Evolutionary conservation across 2,329 filamentous ascomycete species (phyloP), one percentile per base, ranked within the genome.

Genomic region (Xylaria digitata): DNA sequence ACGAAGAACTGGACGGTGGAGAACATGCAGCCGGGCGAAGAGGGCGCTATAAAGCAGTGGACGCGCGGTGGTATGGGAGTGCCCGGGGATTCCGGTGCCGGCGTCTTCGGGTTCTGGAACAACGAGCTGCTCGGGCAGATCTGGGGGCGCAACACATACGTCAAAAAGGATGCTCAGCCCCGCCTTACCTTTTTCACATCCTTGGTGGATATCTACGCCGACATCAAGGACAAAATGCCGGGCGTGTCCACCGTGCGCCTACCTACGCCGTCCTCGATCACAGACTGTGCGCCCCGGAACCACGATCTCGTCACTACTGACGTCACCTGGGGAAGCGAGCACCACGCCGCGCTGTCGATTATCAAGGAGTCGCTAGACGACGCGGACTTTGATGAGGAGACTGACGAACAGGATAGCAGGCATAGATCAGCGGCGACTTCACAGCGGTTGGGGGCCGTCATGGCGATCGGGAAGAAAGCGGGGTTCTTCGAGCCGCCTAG

Each of bases 1-100:
- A 82, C 80, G 7, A 74, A 80, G n/a, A 81, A 83, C 69, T 83
- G 81, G 81, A 81, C 79, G 50, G 74, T 83, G 21, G 80, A 83
- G 63, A 79, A 82, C 61, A 75, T 77, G 1, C 67, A 73, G 0
- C 74, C 70, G 21, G 77, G 79, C 15, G 70, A 80, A 40, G 78
- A 80, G 46, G 15, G 21, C 1, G 40, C 40, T 1, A n/a, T 23
- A 0, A 77, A 82, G 7, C 73, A 71, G 11, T 83, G 81, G 81
- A 82, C 82, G 57, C 75, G 79, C 0, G 80, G 80, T 2, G 81
- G 81, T 19, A 81, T 82, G 17, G 81, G 81, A 6, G 78, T 82
- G 9, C 73, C 76, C 40, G 81, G 81, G 15, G 81, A 83, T 67
- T 82, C 80, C 57, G 81, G 81, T 21, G 80, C 80, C 2, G 79